phyloP scores from a whole-genome alignment of 2,329 filamentous ascomycete species.

The Neodidymelliopsis sp. region DNA sequence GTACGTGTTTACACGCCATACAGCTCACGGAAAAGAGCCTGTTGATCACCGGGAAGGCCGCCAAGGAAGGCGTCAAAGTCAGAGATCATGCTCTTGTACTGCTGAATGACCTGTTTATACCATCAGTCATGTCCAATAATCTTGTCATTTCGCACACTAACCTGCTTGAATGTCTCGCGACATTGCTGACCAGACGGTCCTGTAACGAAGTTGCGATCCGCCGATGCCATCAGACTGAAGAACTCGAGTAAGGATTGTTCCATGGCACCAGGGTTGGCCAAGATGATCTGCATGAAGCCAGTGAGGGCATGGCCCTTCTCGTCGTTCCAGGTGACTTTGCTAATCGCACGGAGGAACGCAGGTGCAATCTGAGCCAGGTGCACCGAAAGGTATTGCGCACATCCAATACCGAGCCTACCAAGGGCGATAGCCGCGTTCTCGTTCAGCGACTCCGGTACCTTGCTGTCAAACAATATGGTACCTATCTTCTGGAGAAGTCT shows the following conservation, averaged over 20 bases:
- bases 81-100: constrained; percentile 63
- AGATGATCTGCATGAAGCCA: constrained; percentile 85
- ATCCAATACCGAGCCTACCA: constrained; percentile 83
- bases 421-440: constrained; percentile 96
- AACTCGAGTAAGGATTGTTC: constrained; percentile 83
- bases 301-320: constrained; percentile 95
- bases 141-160: constrained; percentile 53
- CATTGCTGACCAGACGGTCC: constrained; percentile 65
- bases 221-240: constrained; percentile 83
- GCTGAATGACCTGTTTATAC: constrained; percentile 54
- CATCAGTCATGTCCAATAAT: constrained; percentile 24
- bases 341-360: constrained; percentile 82
- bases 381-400: constrained; percentile 77
- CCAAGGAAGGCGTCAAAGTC: constrained; percentile 61
- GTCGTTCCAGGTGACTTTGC: constrained; percentile 83
- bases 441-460: constrained; percentile 83
- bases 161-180: constrained; percentile 71
- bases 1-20: constrained; percentile 46
- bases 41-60: constrained; percentile 54
- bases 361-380: constrained; percentile 81
- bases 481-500: constrained; percentile 79
- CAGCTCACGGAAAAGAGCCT: constrained; percentile 52
- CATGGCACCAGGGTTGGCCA: constrained; percentile 89
- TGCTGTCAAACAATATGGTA: constrained; percentile 82
- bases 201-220: constrained; percentile 63